Base-by-base conservation (phyloP, 805 yeast species). In the Saturnispora serradocipensis region DNA sequence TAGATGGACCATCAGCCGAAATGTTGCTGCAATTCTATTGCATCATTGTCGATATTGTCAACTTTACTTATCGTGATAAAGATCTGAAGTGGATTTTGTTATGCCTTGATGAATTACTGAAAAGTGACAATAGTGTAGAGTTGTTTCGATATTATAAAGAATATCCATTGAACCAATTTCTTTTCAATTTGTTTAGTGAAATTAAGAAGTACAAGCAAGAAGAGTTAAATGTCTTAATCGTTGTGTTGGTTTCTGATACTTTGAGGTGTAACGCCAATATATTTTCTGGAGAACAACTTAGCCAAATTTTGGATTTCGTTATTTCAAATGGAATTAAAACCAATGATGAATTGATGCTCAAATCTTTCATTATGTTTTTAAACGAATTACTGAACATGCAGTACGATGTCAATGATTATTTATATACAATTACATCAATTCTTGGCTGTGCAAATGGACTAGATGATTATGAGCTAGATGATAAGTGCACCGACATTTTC, bases 11-110 rank as follows among this genome's bases (percentile, higher is more conserved):
- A 9, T 67, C 80, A 8, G 74, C 77, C 1, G 71, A 78, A 5
- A 66, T 78, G 7, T 68, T 75, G 47, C 60, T 81, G 48, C 69
- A 75, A 49, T 85, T 81, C 64, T 88, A 82, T 63, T 71, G 76
- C 51, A 85, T 82, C 46, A 76, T 86, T 1, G 64, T 78, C 34
- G 57, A 60, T 3, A 73, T 65, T 53, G 75, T 82, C 53, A 59
- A 72, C 16, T 56, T 70, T 15, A 56, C 73, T 15, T 80, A 80
- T 10, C n/a, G 38, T 16, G 75, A 65, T 46, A 61, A 62, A 24
- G 71, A 63, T 53, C 69, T 62, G 35, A 59, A 58, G 27, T 30
- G 58, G 28, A 63, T 57, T 75, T 77, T 63, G 80, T 74, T 70
- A 76, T 76, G 52, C 74, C 72, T 46, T 74, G 77, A 58, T 73